Evolutionary conservation across 2,329 filamentous ascomycete genomes (phyloP), one percentile per base, ranked within the genome.

Genomic region (Hypocreales sp.): DNA sequence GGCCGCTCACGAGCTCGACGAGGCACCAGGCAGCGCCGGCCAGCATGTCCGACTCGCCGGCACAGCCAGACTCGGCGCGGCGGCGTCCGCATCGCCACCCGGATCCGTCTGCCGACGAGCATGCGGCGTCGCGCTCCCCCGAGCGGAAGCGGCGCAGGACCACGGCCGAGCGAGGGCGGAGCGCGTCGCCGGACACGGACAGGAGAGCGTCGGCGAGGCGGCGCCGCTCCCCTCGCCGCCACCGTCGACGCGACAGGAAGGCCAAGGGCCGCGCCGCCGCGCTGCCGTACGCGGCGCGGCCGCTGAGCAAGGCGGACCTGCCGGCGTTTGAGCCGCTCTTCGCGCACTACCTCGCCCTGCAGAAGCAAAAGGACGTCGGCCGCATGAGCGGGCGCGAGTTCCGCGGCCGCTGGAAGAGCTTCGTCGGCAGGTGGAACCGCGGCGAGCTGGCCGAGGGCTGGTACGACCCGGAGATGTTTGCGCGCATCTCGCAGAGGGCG

Each of bases 321-420:
- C 50, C 56, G 2, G 41, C 54, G 1, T 84, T 82, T 43, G 64
- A 67, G 34, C 67, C 78, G 1, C 59, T 94, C 32, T 81, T 94
- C 36, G 80, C 75, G 11, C 70, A 80, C 25, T 95, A 94, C 41
- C 64, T 95, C 15, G 79, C 86, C 40, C 68, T 93, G 19, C 87
- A 95, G 51, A 94, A 94, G 55, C 64, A 72, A 21, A 64, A 79
- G 22, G 56, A 76, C 28, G 56, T 92, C 2, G 62, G 73, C 12
- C 64, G 69, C 8, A 60, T 95, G 38, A 67, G 72, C 30, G 75
- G 82, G 35, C 65, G 68, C n/a, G 86, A 94, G 47, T 54, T 74
- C 1, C 77, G 66, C 37, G 84, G 86, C 2, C 62, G 87, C 30
- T 98, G 87, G 84, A 93, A 93, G 64, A 87, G 83, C 47, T 98